Evolutionary conservation across 805 yeast species (phyloP), one percentile per base, ranked within the genome.

Genomic region (Kuraishia hungarica): DNA sequence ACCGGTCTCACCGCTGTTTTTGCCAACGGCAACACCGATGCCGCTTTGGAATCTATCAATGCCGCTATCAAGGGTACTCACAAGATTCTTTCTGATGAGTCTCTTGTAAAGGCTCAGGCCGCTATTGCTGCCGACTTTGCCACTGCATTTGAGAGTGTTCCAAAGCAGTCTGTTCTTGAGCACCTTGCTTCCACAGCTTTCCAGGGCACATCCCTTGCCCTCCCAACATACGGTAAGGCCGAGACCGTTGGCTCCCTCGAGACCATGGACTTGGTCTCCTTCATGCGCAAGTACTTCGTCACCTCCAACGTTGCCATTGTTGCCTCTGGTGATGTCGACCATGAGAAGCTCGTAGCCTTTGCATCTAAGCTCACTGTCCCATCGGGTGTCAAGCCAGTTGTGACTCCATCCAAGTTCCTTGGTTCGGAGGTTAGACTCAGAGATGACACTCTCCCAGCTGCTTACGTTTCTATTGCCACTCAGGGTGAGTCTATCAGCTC

Each of bases 341-440:
- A 87, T 74, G 87, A 86, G 39, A 79, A 79, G 56, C 75, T 88
- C 60, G 89, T 85, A 58, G 83, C 82, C 58, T 77, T 85, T 55
- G 82, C 87, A 57, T 84, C 84, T 66, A 69, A 77, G 58, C 62
- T 77, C 57, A 61, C 72, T 51, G 63, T 84, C 35, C 73, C 81
- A 54, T 71, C 77, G 53, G 89, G 87, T 60, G 68, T 79, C 55
- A 75, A 73, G 53, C 75, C 77, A 61, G 69, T 72, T 24, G 66
- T 65, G 54, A 77, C 78, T 61, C 75, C 81, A 55, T 81, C 88
- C 58, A 69, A 82, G 55, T 88, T 87, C 81, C 79, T 88, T 69
- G 96, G 96, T 70, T 87, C 94, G 51, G 96, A 88, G 69, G 85
- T 87, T 61, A 84, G 92, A 81, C 75, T 87, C 76, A 86, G 96